A percentile compares a stretch with the other conserved stretches of the same genome.
These are phyloP conservation scores for Phytophthora meadii DNA, from an alignment of 352 stramenopile genomes.

Conservation along the genomic window DNA sequence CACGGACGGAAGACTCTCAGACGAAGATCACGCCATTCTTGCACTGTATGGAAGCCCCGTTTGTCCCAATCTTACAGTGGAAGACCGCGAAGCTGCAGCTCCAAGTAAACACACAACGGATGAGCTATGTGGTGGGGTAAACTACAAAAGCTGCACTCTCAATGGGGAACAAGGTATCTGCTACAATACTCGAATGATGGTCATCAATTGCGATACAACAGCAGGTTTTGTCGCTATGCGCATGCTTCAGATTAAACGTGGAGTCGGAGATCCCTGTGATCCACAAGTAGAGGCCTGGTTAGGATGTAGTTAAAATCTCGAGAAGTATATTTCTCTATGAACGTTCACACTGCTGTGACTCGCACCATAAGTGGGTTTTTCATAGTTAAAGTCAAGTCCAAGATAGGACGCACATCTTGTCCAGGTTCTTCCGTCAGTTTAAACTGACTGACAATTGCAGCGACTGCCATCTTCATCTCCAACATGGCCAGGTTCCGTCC, in stretches of 20 bases:
- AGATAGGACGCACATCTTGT: constrained; percentile 21
- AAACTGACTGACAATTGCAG: constrained; percentile 12
- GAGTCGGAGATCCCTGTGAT: constrained; percentile 34
- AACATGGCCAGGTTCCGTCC: constrained; percentile 23
- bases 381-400: constrained; percentile 27
- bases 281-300: constrained; percentile 46
- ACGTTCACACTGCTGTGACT: background rate
- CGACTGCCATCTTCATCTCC: constrained; percentile 32
- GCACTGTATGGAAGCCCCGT: constrained; percentile 2
- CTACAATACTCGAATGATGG: constrained; percentile 46
- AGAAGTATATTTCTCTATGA: no score
- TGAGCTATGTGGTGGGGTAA: constrained; percentile 32
- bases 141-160: constrained; percentile 42
- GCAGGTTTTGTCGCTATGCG: constrained; percentile 31
- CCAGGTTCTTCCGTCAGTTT: constrained; percentile 6
- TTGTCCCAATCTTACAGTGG: constrained; percentile 10
- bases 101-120: constrained; percentile 39
- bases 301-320: constrained; percentile 16
- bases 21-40: constrained; percentile 8
- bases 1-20: no score
- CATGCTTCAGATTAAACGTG: constrained; percentile 35
- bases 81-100: constrained; percentile 13
- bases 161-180: constrained; percentile 38
- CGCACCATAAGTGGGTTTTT: constrained; percentile 20
- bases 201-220: constrained; percentile 36